Evolutionary conservation across 768 basidiomycete genomes (phyloP).

Genomic region (Suillus spraguei): DNA sequence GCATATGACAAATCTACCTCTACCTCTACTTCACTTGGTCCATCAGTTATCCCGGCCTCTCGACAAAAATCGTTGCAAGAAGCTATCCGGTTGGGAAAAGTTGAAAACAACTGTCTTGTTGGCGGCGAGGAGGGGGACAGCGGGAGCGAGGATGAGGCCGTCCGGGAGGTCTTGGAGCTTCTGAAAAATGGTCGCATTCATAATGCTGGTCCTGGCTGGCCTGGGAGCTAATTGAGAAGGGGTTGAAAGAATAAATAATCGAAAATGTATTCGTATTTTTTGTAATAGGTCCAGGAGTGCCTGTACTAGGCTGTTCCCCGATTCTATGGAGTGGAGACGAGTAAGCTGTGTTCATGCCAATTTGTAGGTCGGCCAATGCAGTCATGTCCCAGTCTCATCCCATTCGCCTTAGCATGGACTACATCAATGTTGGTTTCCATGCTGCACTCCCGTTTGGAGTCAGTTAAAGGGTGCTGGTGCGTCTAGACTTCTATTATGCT

Average conservation of each 20-base stretch:
- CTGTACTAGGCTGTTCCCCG: too few relatives aligned
- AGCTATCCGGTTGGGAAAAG: conserved; percentile 57
- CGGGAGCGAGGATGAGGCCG: conserved; percentile 51
- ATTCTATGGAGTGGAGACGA: too few relatives aligned
- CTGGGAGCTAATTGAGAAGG: too few relatives aligned
- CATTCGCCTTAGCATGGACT: conserved; percentile 49
- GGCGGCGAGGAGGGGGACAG: conserved; percentile 55
- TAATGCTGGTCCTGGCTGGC: conserved; percentile 50
- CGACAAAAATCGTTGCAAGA: conserved; percentile 50
- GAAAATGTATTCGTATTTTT: too few relatives aligned
- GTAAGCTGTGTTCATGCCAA: too few relatives aligned
- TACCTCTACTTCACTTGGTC: conserved; percentile 42
- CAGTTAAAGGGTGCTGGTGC: conserved; percentile 66
- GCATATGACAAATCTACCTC: conserved; percentile 48
- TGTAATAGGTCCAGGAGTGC: too few relatives aligned
- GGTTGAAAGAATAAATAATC: too few relatives aligned
- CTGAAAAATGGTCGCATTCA: conserved; percentile 47
- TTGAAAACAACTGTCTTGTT: conserved; percentile 52
- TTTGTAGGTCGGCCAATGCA: too few relatives aligned
- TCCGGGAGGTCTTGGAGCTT: conserved; percentile 54
- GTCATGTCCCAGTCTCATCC: too few relatives aligned
- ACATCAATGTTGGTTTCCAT: conserved; percentile 67
- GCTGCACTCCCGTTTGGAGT: conserved; percentile 73
- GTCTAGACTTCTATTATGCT: conserved; percentile 3
- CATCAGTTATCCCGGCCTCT: conserved; percentile 45